phyloP scores from a whole-genome alignment of 768 basidiomycete species.

The Hysterangium stoloniferum region DNA sequence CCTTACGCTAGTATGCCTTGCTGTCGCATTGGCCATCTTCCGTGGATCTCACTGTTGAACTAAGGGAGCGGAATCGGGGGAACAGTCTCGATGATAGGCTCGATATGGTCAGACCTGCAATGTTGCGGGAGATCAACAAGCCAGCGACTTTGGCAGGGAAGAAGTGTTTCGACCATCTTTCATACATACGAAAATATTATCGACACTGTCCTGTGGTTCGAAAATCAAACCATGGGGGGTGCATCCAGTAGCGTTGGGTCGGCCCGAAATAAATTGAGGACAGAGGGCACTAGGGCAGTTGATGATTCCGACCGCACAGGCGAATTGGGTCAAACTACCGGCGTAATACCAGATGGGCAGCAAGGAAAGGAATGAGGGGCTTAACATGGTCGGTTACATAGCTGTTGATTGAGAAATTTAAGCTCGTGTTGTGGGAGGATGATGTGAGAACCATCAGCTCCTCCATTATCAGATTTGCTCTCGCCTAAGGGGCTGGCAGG shows the following conservation, averaged over 20 bases:
- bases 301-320: slow-evolving; percentile 16
- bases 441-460: slow-evolving; percentile 22
- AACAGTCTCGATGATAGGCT: slow-evolving; percentile 1
- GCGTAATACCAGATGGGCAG: slow-evolving; percentile 14
- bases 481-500: neutral
- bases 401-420: slow-evolving; percentile 19
- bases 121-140: slow-evolving; percentile 14
- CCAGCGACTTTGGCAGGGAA: slow-evolving; percentile 11
- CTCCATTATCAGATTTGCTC: slow-evolving; percentile 14
- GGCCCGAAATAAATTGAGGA: slow-evolving; percentile 15
- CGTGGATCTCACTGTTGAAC: too few relatives aligned
- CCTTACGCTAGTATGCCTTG: too few relatives aligned
- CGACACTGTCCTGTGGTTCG: slow-evolving; percentile 15
- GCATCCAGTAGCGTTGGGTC: slow-evolving; percentile 14
- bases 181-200: slow-evolving; percentile 13
- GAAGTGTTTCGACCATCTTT: slow-evolving; percentile 14
- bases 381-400: slow-evolving; percentile 21
- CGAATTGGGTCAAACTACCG: slow-evolving; percentile 19
- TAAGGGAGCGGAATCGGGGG: slow-evolving; percentile 16
- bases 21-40: too few relatives aligned
- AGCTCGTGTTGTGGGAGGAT: slow-evolving; percentile 18
- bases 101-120: slow-evolving; percentile 14
- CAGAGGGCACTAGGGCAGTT: slow-evolving; percentile 21
- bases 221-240: slow-evolving; percentile 16
- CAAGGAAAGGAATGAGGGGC: slow-evolving; percentile 16